phyloP scores from a whole-genome alignment of 2,329 filamentous ascomycete genomes.

The Fusarium concolor region DNA sequence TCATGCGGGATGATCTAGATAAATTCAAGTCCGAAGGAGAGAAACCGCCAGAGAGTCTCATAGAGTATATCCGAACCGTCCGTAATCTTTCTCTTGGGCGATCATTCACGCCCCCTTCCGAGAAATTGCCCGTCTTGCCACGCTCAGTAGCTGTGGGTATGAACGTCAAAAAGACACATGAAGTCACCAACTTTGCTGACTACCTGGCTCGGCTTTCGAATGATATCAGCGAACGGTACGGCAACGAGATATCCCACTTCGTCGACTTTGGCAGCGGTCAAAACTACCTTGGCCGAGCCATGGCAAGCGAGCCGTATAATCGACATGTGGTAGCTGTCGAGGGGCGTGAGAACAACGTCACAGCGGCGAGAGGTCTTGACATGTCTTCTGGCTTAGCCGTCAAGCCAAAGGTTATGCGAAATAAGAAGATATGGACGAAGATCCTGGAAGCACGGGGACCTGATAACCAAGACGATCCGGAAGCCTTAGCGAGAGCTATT shows the following conservation, averaged over 20 bases:
- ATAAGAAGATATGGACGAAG: slow-evolving; percentile 81
- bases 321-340: slow-evolving; percentile 92
- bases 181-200: slow-evolving; percentile 89
- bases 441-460: slow-evolving; percentile 56
- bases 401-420: slow-evolving; percentile 78
- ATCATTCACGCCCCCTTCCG: slow-evolving; percentile 62
- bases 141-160: slow-evolving; percentile 85
- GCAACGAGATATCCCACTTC: slow-evolving; percentile 79
- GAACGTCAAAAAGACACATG: slow-evolving; percentile 95
- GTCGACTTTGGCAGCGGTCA: slow-evolving; percentile 97
- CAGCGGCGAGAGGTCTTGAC: slow-evolving; percentile 85
- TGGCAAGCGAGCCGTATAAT: slow-evolving; percentile 88
- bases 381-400: slow-evolving; percentile 81
- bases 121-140: slow-evolving; percentile 69
- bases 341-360: slow-evolving; percentile 86
- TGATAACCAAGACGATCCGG: slow-evolving; percentile 55
- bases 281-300: slow-evolving; percentile 90
- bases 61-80: slow-evolving; percentile 79
- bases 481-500: slow-evolving; percentile 49
- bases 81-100: slow-evolving; percentile 75
- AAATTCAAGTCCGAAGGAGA: slow-evolving; percentile 43
- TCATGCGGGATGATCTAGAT: slow-evolving; percentile 81
- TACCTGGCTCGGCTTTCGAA: slow-evolving; percentile 75
- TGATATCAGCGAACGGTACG: slow-evolving; percentile 68
- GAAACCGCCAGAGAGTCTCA: slow-evolving; percentile 65